Percentiles rank a stretch among this genome's conserved stretches.
Conservation (phyloP, 108 stramenopile genomes). For the Phaeodactylum tricornutum region DNA sequence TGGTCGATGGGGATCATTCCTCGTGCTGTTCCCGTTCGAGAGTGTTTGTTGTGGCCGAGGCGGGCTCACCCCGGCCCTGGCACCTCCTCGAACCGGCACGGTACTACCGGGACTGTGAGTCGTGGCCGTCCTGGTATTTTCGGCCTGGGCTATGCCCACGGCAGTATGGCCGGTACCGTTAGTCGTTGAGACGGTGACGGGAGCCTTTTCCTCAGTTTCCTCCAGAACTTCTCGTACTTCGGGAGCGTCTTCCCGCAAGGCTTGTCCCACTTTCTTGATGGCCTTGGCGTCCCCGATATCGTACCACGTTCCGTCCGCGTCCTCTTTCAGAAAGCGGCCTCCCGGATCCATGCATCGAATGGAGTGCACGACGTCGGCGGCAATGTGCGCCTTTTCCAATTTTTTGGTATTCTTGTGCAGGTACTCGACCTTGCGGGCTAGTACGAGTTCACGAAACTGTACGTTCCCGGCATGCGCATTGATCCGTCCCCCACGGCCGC, state of each 20-base stretch:
- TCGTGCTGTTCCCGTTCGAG: background rate
- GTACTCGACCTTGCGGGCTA: conserved; percentile 51
- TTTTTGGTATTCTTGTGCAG: conserved; percentile 67
- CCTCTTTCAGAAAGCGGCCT: conserved; percentile 79
- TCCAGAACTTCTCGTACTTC: conserved; percentile 54
- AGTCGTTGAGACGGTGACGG: background rate
- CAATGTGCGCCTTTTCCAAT: conserved; percentile 76
- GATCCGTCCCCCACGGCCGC: conserved; percentile 78
- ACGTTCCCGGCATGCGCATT: conserved; percentile 83
- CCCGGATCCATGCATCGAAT: conserved; percentile 61
- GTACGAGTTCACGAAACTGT: conserved; percentile 63
- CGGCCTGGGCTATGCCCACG: background rate
- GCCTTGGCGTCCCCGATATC: conserved; percentile 85
- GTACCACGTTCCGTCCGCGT: conserved; percentile 51
- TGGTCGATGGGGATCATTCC: background rate
- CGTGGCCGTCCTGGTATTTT: background rate
- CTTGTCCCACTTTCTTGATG: conserved; percentile 81
- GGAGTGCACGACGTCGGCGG: conserved; percentile 45
- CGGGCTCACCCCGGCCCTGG: too few relatives aligned
- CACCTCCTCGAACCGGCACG: too few relatives aligned
- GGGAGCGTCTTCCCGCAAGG: conserved; percentile 70
- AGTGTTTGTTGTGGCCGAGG: too few relatives aligned
- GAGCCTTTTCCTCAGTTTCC: conserved; percentile 10
- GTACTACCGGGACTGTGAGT: too few relatives aligned
- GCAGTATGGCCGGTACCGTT: too few relatives aligned